Base-by-base conservation (phyloP, 2,329 filamentous ascomycete genomes). In the Grosmannia serpens region DNA sequence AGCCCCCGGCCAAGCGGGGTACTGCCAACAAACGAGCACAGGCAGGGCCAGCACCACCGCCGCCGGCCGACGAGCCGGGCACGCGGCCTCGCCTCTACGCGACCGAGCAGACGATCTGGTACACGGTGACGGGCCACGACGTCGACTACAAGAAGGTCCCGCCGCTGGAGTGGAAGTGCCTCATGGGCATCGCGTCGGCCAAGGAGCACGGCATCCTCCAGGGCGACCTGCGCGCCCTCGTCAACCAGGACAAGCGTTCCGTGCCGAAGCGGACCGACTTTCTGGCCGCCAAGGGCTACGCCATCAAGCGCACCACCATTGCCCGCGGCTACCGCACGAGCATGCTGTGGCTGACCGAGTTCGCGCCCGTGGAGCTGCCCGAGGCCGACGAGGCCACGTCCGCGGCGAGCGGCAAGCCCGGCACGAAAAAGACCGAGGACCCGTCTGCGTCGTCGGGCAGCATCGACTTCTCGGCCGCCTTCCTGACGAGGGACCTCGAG, bases 181-280 rank as follows among this genome's bases (percentile, higher is more conserved):
- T 85, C 10, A 70, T 82, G 22, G 80, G 79, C 22, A 83, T 85
- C 58, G 82, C 81, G 24, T 79, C 78, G 0, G 75, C 74, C 17
- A 78, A 75, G 56, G 70, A 74, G 9, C 70, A 77, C 7, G 83
- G 83, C 5, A 84, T 85, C 50, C 69, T 84, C 17, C 83, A 86
- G 68, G 80, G 79, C 47, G 81, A 85, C 59, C 72, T 85, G 27
- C 78, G 79, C 20, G 75, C 77, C 24, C 70, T 83, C 1, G 80
- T 81, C 15, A 75, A 77, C 26, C 83, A 85, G 66, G 83, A 85
- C 67, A 85, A 85, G 65, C 77, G 82, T 55, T 85, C 82, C 1
- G 75, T 85, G 1, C 82, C 83, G 3, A 82, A 80, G 59, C 74
- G 83, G 38, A 86, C 83, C 0, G 81, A 84, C 62, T 75, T 76